Conservation (phyloP, 768 basidiomycete genomes). For the Sporobolomyces roseus region DNA sequence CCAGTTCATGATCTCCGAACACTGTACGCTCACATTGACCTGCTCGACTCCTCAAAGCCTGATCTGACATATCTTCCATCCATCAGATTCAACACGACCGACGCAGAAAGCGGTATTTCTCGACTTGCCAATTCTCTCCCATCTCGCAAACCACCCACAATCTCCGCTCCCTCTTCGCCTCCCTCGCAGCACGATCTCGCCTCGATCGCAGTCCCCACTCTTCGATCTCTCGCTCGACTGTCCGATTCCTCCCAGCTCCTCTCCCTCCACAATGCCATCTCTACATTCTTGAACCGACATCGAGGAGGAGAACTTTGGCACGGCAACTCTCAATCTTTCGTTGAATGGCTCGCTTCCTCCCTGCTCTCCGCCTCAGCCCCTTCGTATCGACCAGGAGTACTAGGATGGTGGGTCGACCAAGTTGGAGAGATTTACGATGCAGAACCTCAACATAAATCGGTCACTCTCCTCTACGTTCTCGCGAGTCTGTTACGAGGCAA, state of each 20-base stretch:
- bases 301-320: conserved; percentile 19
- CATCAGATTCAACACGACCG: conserved; percentile 10
- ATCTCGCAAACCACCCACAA: conserved; percentile 15
- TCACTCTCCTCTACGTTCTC: conserved; percentile 20
- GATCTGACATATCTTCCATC: background rate
- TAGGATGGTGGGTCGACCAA: conserved; percentile 35
- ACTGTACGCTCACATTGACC: background rate
- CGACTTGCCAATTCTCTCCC: background rate
- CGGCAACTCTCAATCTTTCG: background rate
- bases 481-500: conserved; percentile 10
- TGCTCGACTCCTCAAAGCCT: background rate
- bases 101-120: background rate
- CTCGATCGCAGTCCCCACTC: conserved; percentile 5
- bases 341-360: conserved; percentile 23
- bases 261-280: conserved; percentile 12
- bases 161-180: background rate
- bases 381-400: conserved; percentile 2
- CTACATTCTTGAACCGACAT: conserved; percentile 28
- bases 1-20: conserved; percentile 3
- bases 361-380: conserved; percentile 6
- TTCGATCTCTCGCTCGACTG: conserved; percentile 19
- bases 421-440: conserved; percentile 27
- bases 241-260: conserved; percentile 25
- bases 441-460: conserved; percentile 12
- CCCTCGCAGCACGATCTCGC: background rate